A percentile compares a stretch with the other conserved stretches of the same genome.
These are phyloP conservation scores for Entomortierella beljakovae DNA, from an alignment of 192 early-diverging fungal species.

Conservation along the genomic window DNA sequence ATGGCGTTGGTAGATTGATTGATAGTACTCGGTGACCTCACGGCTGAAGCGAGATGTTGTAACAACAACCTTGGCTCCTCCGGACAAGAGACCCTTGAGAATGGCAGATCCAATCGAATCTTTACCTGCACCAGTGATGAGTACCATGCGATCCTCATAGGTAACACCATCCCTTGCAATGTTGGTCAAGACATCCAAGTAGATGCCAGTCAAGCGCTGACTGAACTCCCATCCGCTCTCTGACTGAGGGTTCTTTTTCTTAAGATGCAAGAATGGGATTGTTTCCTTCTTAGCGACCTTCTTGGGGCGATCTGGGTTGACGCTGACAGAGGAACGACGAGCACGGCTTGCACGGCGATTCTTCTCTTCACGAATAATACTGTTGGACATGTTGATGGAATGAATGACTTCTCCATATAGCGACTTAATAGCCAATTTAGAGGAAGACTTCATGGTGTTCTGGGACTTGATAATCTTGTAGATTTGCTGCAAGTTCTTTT, in stretches of 20 bases:
- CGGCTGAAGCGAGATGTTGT: constrained; percentile 93
- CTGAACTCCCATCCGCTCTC: constrained; percentile 89
- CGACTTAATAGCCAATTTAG: constrained; percentile 74
- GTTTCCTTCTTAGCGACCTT: constrained; percentile 70
- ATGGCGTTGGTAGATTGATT: constrained; percentile 85
- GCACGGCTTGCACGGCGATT: constrained; percentile 59
- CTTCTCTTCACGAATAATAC: constrained; percentile 71
- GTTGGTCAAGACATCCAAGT: constrained; percentile 84
- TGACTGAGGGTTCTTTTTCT: constrained; percentile 73
- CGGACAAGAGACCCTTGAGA: constrained; percentile 84
- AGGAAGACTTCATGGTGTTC: constrained; percentile 81
- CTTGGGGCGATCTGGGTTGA: constrained; percentile 62
- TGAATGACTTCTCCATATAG: constrained; percentile 80
- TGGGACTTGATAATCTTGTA: constrained; percentile 84
- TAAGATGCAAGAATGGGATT: constrained; percentile 82
- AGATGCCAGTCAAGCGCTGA: constrained; percentile 78
- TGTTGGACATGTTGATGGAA: constrained; percentile 80
- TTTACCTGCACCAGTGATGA: constrained; percentile 91
- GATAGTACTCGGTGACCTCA: constrained; percentile 85
- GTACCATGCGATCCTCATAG: constrained; percentile 86
- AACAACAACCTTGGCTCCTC: constrained; percentile 89
- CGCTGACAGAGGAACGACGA: constrained; percentile 60
- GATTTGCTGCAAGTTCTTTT: constrained; percentile 81
- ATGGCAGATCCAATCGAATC: constrained; percentile 92
- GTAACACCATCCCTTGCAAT: constrained; percentile 87